Evolutionary conservation across 2,329 filamentous ascomycete species (phyloP).

Genomic region (Fusarium sp.): DNA sequence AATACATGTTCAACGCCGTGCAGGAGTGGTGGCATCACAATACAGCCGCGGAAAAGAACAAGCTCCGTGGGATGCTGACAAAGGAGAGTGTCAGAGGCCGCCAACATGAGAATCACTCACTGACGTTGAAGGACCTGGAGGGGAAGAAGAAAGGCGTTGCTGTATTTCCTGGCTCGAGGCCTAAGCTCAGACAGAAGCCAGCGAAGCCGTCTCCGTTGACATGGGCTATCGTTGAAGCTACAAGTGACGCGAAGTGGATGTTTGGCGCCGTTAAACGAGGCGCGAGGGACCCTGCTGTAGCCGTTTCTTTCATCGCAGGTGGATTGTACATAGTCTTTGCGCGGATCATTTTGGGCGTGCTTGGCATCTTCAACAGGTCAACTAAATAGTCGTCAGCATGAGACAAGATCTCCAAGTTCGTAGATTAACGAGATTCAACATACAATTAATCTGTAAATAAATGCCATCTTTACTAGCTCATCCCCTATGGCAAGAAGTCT

Average conservation of each 20-base stretch:
- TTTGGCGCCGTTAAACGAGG: conserved; percentile 26
- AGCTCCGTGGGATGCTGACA: conserved; percentile 37
- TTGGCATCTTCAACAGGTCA: conserved; percentile 8
- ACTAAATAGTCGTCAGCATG: not conserved
- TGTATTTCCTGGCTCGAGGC: conserved; percentile 40
- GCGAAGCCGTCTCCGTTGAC: conserved; percentile 35
- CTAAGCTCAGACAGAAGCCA: conserved; percentile 34
- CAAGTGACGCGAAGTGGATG: conserved; percentile 32
- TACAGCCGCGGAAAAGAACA: conserved; percentile 30
- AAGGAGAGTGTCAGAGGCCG: conserved; percentile 41
- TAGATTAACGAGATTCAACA: not conserved
- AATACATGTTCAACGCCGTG: conserved; percentile 84
- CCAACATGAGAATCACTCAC: conserved; percentile 43
- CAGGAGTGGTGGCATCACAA: conserved; percentile 76
- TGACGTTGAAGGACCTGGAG: conserved; percentile 38
- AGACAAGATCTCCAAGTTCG: not conserved
- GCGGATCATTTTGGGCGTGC: conserved; percentile 9
- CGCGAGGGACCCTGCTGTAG: conserved; percentile 26
- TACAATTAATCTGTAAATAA: not conserved
- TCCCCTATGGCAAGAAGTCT: too few species aligned
- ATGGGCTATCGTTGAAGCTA: conserved; percentile 34
- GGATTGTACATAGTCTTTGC: conserved; percentile 23
- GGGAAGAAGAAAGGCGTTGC: conserved; percentile 39
- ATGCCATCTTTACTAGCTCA: too few species aligned
- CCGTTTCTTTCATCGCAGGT: conserved; percentile 10